Conservation (phyloP, 1,284 basidiomycete species). For the Rhodotorula sp. region DNA sequence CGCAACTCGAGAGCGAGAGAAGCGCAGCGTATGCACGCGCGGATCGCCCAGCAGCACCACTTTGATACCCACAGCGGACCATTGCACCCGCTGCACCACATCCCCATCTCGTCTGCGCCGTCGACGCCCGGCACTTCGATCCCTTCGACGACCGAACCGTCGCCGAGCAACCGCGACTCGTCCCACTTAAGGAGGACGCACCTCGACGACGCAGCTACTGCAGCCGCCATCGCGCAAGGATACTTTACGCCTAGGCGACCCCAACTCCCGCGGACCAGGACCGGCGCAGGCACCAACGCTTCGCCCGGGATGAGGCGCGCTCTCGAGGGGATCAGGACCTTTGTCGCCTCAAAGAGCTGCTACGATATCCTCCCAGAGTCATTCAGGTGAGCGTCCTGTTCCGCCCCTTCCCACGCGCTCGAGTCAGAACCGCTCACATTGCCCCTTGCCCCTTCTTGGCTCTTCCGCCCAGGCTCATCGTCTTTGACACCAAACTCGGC, state of each 20-base stretch:
- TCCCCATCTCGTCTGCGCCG: slow-evolving; percentile 1
- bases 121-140: neutral
- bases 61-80: neutral
- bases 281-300: slow-evolving; percentile 18
- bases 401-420: neutral
- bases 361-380: slow-evolving; percentile 46
- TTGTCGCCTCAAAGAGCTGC: slow-evolving; percentile 43
- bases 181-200: neutral
- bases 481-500: slow-evolving; percentile 89
- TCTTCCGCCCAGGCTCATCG: slow-evolving; percentile 68
- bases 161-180: slow-evolving; percentile 4
- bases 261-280: neutral
- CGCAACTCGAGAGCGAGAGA: neutral
- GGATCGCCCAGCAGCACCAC: neutral
- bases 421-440: neutral
- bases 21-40: neutral
- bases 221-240: neutral
- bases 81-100: neutral
- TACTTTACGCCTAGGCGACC: neutral
- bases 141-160: slow-evolving; percentile 16
- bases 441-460: neutral
- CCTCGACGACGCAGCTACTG: neutral
- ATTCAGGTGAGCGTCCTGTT: slow-evolving; percentile 19
- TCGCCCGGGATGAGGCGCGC: slow-evolving; percentile 22
- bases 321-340: slow-evolving; percentile 39